These are phyloP conservation scores for Linnemannia hyalina DNA, from an alignment of 192 early-diverging fungal species.

Conservation along the genomic window DNA sequence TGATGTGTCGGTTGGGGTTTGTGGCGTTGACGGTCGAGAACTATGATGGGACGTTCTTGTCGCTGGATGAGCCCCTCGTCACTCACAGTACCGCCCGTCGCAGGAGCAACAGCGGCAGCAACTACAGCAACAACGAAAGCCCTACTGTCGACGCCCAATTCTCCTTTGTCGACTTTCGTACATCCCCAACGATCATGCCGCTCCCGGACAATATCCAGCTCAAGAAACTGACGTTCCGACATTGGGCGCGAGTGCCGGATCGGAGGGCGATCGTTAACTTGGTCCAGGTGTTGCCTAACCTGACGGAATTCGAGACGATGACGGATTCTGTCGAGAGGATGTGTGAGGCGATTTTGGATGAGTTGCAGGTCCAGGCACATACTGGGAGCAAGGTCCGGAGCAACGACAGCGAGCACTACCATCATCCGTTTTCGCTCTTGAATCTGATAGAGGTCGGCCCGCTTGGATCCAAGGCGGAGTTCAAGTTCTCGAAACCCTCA, in stretches of 20 bases:
- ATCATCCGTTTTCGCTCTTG: not conserved
- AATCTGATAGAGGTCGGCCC: not conserved
- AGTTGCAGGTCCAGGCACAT: not conserved
- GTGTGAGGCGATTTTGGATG: not conserved
- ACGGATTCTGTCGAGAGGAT: not conserved
- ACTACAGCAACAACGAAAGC: not conserved
- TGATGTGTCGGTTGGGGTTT: constrained; percentile 25
- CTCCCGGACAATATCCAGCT: constrained; percentile 22
- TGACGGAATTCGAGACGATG: constrained; percentile 14
- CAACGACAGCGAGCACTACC: not conserved
- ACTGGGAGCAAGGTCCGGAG: not conserved
- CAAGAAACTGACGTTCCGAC: not conserved
- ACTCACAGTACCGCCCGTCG: not conserved
- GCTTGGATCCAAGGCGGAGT: not conserved
- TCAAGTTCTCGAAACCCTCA: not conserved
- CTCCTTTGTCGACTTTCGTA: constrained; percentile 14
- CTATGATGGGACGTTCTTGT: constrained; percentile 20
- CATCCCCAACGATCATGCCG: not conserved
- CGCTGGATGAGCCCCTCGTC: not conserved
- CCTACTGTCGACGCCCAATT: not conserved
- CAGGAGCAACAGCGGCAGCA: not conserved
- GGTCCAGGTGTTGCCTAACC: not conserved
- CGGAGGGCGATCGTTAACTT: not conserved
- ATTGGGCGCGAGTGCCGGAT: constrained; percentile 15
- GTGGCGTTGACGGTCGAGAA: constrained; percentile 33